Conservation (phyloP, 306 rosid species). For the Dicorynia guianensis region DNA sequence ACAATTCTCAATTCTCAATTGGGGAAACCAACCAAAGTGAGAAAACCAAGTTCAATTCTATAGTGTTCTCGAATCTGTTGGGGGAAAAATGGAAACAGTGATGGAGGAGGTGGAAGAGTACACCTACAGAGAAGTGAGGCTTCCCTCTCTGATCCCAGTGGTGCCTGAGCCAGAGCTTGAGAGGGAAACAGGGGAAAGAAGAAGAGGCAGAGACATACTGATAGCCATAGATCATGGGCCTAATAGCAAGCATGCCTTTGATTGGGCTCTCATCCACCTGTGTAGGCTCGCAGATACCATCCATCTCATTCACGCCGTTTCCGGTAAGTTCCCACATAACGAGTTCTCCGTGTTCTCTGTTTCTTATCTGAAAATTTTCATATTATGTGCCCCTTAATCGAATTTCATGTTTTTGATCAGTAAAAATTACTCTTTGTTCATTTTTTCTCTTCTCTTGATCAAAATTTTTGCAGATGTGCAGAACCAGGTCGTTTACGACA, state of each 20-base stretch:
- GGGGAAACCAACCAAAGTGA: no score
- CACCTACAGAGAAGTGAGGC: conserved; percentile 74
- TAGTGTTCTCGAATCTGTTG: not conserved
- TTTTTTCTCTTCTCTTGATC: not conserved
- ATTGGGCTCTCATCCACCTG: conserved; percentile 86
- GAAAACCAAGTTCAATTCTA: not conserved
- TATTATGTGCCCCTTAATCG: not conserved
- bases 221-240: conserved; percentile 85
- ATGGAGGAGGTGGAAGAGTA: conserved; percentile 74
- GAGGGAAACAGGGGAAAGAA: conserved; percentile 75
- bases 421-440: no score
- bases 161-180: conserved; percentile 65
- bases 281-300: conserved; percentile 83
- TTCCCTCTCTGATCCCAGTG: conserved; percentile 56
- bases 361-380: no score
- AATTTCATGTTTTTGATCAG: not conserved
- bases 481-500: conserved; percentile 66
- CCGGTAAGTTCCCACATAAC: conserved; percentile 46
- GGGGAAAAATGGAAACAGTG: conserved; percentile 60
- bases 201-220: conserved; percentile 75
- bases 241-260: conserved; percentile 84
- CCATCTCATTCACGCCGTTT: conserved; percentile 83
- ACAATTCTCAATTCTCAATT: not conserved
- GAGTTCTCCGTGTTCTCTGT: not conserved
- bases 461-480: conserved; percentile 54